Conservation (phyloP, 306 rosid genomes). For the Echinosophora koreensis region DNA sequence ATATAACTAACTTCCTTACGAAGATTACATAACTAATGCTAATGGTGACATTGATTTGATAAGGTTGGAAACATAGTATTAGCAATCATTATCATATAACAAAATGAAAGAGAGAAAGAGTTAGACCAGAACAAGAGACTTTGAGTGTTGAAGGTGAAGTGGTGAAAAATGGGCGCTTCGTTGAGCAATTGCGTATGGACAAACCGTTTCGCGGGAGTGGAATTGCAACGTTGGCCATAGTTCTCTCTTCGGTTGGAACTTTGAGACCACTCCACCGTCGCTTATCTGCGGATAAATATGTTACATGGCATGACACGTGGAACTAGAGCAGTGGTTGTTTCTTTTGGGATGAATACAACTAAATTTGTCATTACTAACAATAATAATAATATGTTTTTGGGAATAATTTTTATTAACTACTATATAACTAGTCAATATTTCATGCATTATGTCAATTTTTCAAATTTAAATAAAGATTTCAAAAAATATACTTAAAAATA, state of each 20-base stretch:
- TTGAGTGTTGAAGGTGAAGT: slow-evolving; percentile 39
- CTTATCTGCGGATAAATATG: slow-evolving; percentile 51
- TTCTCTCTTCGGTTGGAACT: slow-evolving; percentile 8
- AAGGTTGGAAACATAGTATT: no score
- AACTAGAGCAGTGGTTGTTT: background rate
- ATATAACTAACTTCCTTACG: no score
- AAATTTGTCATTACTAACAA: no score
- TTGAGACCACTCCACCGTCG: slow-evolving; percentile 24
- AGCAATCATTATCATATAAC: background rate
- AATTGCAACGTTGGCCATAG: slow-evolving; percentile 71
- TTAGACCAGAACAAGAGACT: slow-evolving; percentile 66
- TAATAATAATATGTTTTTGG: no score
- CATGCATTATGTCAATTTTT: no score
- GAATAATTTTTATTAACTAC: no score
- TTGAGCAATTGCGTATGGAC: slow-evolving; percentile 46
- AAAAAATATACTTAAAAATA: no score
- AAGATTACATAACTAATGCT: no score
- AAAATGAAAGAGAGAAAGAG: background rate
- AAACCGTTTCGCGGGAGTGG: slow-evolving; percentile 59
- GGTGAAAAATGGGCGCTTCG: slow-evolving; percentile 51
- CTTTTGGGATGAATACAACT: no score
- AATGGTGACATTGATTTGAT: no score
- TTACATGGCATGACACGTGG: slow-evolving; percentile 67
- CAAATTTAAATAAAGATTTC: no score
- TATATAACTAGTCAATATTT: no score